These are phyloP conservation scores for Parmelia sp. DNA, from an alignment of 495 filamentous ascomycete species.

Conservation along the genomic window DNA sequence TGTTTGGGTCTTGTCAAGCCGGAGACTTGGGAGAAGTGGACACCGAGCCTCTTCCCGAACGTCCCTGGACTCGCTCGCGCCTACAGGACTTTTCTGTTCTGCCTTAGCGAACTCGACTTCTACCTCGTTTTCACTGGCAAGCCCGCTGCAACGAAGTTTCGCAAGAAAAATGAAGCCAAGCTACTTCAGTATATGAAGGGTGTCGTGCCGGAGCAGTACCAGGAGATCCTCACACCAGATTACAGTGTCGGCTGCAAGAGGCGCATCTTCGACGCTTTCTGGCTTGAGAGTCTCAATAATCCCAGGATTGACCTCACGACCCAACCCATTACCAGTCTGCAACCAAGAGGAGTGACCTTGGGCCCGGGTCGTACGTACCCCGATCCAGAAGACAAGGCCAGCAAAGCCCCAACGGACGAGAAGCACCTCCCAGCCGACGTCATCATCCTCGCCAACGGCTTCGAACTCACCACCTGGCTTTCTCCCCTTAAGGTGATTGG, in stretches of 20 bases:
- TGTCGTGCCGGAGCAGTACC: slow-evolving; percentile 52
- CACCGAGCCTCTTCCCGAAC: slow-evolving; percentile 35
- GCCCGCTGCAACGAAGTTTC: slow-evolving; percentile 19
- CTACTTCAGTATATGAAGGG: slow-evolving; percentile 44
- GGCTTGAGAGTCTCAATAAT: slow-evolving; percentile 49
- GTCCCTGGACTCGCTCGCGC: slow-evolving; percentile 41
- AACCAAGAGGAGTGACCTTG: slow-evolving; percentile 45
- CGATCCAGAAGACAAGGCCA: slow-evolving; percentile 27
- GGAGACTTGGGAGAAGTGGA: slow-evolving; percentile 39
- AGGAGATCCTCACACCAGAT: slow-evolving; percentile 56
- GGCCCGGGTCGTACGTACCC: slow-evolving; percentile 48
- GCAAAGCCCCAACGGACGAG: slow-evolving; percentile 31
- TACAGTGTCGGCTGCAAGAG: slow-evolving; percentile 60
- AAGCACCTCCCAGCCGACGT: slow-evolving; percentile 50
- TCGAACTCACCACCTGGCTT: slow-evolving; percentile 42
- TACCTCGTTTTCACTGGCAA: slow-evolving; percentile 33
- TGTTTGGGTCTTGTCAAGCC: slow-evolving; percentile 25
- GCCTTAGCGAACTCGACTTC: slow-evolving; percentile 34
- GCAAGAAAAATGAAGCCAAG: slow-evolving; percentile 35
- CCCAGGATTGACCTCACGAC: slow-evolving; percentile 53
- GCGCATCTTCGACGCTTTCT: slow-evolving; percentile 49
- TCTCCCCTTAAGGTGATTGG: slow-evolving; percentile 40
- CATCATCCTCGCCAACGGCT: slow-evolving; percentile 56
- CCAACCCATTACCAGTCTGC: slow-evolving; percentile 43
- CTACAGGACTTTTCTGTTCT: slow-evolving; percentile 35